A percentile compares a stretch with the other conserved stretches of the same genome.
Conservation (phyloP, 1,139 yeast genomes). For the Oligophagozyma castellii region DNA sequence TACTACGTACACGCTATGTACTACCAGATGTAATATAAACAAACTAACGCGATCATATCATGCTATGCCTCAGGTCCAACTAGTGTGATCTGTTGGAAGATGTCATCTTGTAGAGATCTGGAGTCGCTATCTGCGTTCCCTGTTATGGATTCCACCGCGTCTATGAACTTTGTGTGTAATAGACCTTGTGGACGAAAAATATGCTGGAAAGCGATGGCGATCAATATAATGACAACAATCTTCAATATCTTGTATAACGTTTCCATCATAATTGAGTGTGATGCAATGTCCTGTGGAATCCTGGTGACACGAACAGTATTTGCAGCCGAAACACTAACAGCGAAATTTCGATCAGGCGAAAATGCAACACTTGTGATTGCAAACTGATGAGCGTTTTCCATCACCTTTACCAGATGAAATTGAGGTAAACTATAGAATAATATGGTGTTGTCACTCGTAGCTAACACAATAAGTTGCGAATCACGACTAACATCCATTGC, state of each 20-base stretch:
- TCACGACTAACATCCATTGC: constrained; percentile 41
- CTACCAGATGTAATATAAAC: too few species aligned
- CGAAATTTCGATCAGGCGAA: constrained; percentile 52
- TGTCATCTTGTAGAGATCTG: too few species aligned
- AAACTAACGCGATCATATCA: too few species aligned
- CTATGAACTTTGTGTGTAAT: too few species aligned
- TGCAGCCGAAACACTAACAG: constrained; percentile 77
- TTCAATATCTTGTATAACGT: constrained; percentile 1
- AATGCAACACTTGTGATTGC: constrained; percentile 69
- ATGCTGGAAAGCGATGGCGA: constrained; percentile 1
- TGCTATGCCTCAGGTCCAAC: too few species aligned
- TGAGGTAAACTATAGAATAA: constrained; percentile 41
- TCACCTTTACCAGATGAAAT: constrained; percentile 37
- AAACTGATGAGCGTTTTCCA: constrained; percentile 57
- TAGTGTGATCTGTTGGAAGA: too few species aligned
- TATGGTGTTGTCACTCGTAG: constrained; percentile 66
- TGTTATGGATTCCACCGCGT: too few species aligned
- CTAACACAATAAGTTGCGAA: constrained; percentile 46
- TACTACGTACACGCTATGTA: too few species aligned
- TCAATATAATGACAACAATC: constrained; percentile 1
- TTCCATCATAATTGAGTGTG: constrained; percentile 26
- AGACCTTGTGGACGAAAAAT: too few species aligned
- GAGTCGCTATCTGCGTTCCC: too few species aligned
- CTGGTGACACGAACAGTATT: constrained; percentile 53
- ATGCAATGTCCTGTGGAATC: constrained; percentile 39